These are phyloP conservation scores for Sarocladiaceae sp. DNA, from an alignment of 2,329 filamentous ascomycete genomes.

Conservation along the genomic window DNA sequence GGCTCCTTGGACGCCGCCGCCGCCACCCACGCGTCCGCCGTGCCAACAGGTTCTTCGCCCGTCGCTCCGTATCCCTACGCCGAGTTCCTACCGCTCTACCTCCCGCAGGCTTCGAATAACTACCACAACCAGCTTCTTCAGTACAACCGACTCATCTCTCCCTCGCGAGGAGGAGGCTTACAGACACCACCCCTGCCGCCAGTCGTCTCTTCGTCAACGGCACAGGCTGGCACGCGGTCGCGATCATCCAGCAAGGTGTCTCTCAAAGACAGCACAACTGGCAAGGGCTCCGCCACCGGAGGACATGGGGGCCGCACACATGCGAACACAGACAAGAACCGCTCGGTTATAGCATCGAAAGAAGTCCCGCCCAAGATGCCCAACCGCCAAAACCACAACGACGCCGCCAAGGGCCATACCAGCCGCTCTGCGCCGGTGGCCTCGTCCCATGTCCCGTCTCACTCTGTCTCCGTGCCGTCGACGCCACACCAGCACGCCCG, in stretches of 20 bases:
- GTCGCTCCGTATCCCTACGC: conserved; percentile 34
- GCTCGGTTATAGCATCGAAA: conserved; percentile 57
- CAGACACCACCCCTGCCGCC: conserved; percentile 53
- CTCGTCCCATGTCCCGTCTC: conserved; percentile 24
- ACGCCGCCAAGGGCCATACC: conserved; percentile 25
- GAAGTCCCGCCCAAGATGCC: conserved; percentile 49
- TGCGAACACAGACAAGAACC: conserved; percentile 55
- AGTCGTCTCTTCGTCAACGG: conserved; percentile 50
- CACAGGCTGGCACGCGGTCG: conserved; percentile 53
- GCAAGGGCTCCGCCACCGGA: conserved; percentile 46
- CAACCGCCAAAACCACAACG: conserved; percentile 21
- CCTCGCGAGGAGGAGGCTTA: conserved; percentile 50
- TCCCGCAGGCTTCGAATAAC: conserved; percentile 52
- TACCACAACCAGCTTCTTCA: conserved; percentile 60
- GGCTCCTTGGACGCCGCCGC: conserved; percentile 25
- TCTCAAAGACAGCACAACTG: conserved; percentile 44
- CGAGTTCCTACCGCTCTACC: conserved; percentile 52
- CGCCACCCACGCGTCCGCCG: conserved; percentile 12
- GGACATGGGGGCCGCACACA: conserved; percentile 63
- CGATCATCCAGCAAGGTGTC: conserved; percentile 58
- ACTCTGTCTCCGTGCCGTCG: conserved; percentile 88
- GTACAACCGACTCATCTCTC: conserved; percentile 62
- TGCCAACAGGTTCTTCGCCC: conserved; percentile 16
- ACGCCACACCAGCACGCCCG: conserved; percentile 87
- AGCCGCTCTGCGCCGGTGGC: conserved; percentile 24